Conservation (phyloP, 2,329 filamentous ascomycete genomes). For the Phaeomoniella chlamydospora region DNA sequence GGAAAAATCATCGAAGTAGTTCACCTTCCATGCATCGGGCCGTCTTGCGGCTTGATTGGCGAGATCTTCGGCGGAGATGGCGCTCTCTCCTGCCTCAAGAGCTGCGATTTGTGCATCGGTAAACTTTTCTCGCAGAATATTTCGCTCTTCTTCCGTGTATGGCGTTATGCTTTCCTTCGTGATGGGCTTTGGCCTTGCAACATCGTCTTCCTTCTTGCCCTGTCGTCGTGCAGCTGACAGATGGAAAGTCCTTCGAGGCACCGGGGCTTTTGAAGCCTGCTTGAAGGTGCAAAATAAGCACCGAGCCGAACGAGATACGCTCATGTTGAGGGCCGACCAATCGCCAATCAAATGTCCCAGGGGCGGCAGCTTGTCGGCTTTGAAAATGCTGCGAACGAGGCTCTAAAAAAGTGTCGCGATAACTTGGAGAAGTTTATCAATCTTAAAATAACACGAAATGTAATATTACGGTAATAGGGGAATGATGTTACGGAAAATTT, state of each 20-base stretch:
- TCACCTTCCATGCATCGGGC: conserved; percentile 55
- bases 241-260: conserved; percentile 34
- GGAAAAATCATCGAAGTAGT: conserved; percentile 73
- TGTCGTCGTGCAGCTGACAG: conserved; percentile 17
- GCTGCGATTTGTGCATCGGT: conserved; percentile 68
- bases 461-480: background rate
- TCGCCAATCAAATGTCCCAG: too few relatives aligned
- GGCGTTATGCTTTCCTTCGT: conserved; percentile 35
- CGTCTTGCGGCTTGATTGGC: conserved; percentile 57
- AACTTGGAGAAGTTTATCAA: background rate
- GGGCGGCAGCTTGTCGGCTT: too few relatives aligned
- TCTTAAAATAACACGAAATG: background rate
- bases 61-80: conserved; percentile 62
- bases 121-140: conserved; percentile 51
- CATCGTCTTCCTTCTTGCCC: conserved; percentile 4
- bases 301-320: conserved; percentile 30
- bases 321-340: too few relatives aligned
- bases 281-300: conserved; percentile 36
- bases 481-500: too few relatives aligned
- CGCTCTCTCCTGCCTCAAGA: conserved; percentile 64
- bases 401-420: too few relatives aligned
- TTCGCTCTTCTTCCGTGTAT: conserved; percentile 54
- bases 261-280: conserved; percentile 20
- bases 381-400: too few relatives aligned
- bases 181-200: conserved; percentile 5